phyloP scores from a whole-genome alignment of 345 rosid species.

The Eucalyptus regnans region DNA sequence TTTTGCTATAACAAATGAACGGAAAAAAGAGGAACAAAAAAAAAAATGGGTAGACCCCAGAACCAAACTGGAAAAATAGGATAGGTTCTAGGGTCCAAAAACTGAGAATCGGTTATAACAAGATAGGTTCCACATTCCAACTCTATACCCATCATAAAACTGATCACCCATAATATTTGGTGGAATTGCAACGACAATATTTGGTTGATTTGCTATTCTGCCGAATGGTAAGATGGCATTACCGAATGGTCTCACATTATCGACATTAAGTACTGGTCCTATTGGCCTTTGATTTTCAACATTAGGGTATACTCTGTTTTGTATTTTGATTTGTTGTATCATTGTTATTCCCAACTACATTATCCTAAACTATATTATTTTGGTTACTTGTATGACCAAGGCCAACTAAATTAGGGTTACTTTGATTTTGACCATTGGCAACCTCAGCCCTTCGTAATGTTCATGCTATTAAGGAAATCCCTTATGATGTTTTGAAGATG shows the following conservation, averaged over 20 bases:
- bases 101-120: accelerated
- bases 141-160: too few species aligned
- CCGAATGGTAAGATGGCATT: background rate
- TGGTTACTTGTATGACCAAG: background rate
- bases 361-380: background rate
- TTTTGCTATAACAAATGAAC: too few species aligned
- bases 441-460: too few species aligned
- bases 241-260: background rate
- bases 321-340: background rate
- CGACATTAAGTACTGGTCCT: background rate
- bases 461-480: too few species aligned
- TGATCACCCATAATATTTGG: too few species aligned
- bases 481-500: too few species aligned
- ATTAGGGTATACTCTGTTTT: background rate
- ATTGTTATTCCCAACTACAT: background rate
- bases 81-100: too few species aligned
- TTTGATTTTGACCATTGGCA: too few species aligned
- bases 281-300: background rate
- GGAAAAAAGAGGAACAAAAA: too few species aligned
- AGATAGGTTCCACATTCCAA: too few species aligned
- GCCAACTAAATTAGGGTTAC: background rate
- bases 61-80: too few species aligned
- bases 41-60: too few species aligned
- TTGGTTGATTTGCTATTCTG: background rate
- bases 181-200: background rate